Conservation (phyloP, 2,329 filamentous ascomycete genomes). For the Penicillium decumbens region DNA sequence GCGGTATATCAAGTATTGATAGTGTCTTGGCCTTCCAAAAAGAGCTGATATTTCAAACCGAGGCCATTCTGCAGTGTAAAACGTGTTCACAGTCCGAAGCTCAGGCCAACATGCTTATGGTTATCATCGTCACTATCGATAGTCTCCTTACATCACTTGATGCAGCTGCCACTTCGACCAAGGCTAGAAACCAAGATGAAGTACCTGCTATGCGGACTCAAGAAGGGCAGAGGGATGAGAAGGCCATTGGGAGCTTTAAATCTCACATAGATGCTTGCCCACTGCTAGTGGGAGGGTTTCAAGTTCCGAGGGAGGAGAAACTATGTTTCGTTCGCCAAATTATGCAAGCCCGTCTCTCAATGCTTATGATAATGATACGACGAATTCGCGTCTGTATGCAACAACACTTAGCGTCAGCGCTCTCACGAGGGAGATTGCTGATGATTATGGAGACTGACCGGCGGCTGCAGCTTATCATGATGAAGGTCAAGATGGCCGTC, state of each 20-base stretch:
- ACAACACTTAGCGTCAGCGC: constrained; percentile 17
- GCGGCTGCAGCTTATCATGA: constrained; percentile 28
- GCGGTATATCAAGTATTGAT: constrained; percentile 24
- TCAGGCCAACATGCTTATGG: constrained; percentile 27
- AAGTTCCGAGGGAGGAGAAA: constrained; percentile 27
- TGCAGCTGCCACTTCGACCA: constrained; percentile 13
- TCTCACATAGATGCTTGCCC: constrained; percentile 25
- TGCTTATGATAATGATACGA: constrained; percentile 25
- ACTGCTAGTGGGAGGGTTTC: constrained; percentile 25
- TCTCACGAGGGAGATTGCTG: constrained; percentile 22
- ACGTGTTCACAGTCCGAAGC: constrained; percentile 23
- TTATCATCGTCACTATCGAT: constrained; percentile 31
- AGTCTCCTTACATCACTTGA: constrained; percentile 27
- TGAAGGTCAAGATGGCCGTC: constrained; percentile 26
- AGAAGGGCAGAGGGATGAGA: neutral
- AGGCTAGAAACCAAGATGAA: constrained; percentile 11
- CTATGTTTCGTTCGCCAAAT: constrained; percentile 25
- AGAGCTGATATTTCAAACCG: constrained; percentile 26
- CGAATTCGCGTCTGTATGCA: constrained; percentile 27
- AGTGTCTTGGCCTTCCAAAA: constrained; percentile 26
- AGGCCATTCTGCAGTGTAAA: constrained; percentile 29
- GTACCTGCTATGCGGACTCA: neutral
- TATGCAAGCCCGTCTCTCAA: constrained; percentile 26
- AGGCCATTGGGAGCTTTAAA: constrained; percentile 10
- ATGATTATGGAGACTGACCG: constrained; percentile 34